phyloP scores from a whole-genome alignment of 2,329 filamentous ascomycete genomes.

The Fonsecaea erecta region DNA sequence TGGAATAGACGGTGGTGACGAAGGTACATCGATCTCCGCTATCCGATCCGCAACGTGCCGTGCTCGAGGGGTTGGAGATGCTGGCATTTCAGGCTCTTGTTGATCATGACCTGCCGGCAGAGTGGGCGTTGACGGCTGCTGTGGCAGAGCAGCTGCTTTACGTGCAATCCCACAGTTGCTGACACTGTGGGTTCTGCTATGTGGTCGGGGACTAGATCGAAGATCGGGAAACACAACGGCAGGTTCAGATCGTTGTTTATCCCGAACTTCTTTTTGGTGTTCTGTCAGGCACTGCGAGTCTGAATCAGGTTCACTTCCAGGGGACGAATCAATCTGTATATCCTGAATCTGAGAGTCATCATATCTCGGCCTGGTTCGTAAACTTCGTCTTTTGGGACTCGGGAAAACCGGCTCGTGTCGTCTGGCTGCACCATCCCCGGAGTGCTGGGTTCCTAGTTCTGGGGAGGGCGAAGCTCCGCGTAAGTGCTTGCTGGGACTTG shows the following conservation, averaged over 20 bases:
- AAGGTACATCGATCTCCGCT: conserved; percentile 36
- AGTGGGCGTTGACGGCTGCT: conserved; percentile 34
- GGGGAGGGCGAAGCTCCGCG: conserved; percentile 17
- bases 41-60: conserved; percentile 28
- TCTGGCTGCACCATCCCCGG: not conserved
- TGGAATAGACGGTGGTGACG: conserved; percentile 37
- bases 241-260: conserved; percentile 68
- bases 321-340: conserved; percentile 67
- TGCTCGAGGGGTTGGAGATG: conserved; percentile 38
- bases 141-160: conserved; percentile 27
- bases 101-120: conserved; percentile 31
- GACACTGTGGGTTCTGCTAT: conserved; percentile 20
- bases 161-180: conserved; percentile 31
- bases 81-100: conserved; percentile 30
- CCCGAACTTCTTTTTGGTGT: conserved; percentile 75
- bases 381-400: conserved; percentile 50
- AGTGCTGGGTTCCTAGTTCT: conserved; percentile 22
- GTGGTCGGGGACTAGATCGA: conserved; percentile 57
- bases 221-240: conserved; percentile 71
- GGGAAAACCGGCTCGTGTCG: not conserved
- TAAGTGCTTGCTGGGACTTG: not conserved
- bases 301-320: conserved; percentile 50
- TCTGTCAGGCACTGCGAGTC: conserved; percentile 80
- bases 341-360: conserved; percentile 84
- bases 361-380: conserved; percentile 66